These are phyloP conservation scores for Talaromyces trachyspermus DNA, from an alignment of 495 filamentous ascomycete species.

Conservation along the genomic window DNA sequence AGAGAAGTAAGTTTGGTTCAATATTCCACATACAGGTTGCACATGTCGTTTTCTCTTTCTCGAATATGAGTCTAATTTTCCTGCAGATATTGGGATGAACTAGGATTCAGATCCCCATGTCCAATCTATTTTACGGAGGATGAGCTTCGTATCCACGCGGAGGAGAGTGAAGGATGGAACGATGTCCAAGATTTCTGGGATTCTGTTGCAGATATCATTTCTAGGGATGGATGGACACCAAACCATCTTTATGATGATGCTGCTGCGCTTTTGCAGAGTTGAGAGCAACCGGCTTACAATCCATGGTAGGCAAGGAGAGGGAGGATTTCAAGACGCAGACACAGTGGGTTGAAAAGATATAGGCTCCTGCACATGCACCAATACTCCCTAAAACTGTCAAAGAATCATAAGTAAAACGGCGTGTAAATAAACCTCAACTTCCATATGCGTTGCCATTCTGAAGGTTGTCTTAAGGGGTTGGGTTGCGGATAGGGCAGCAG, in stretches of 20 bases:
- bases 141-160: slow-evolving; percentile 16
- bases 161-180: slow-evolving; percentile 21
- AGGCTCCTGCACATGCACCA: too few species aligned
- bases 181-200: slow-evolving; percentile 19
- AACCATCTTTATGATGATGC: slow-evolving; percentile 14
- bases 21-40: not conserved
- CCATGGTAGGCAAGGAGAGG: slow-evolving; percentile 16
- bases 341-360: slow-evolving; percentile 13
- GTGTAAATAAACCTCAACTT: too few species aligned
- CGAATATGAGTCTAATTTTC: not conserved
- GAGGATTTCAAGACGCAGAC: slow-evolving; percentile 13
- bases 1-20: slow-evolving; percentile 11
- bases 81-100: slow-evolving; percentile 17
- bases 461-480: too few species aligned
- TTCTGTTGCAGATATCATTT: slow-evolving; percentile 12
- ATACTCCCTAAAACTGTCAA: too few species aligned
- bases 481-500: too few species aligned
- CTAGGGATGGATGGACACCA: slow-evolving; percentile 19
- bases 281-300: slow-evolving; percentile 12
- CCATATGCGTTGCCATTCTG: too few species aligned
- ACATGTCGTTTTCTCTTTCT: not conserved
- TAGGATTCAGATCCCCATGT: slow-evolving; percentile 18
- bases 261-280: slow-evolving; percentile 11
- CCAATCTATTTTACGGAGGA: slow-evolving; percentile 20
- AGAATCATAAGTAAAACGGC: too few species aligned